These are phyloP conservation scores for Heterobasidion parviporum DNA, from an alignment of 1,284 basidiomycete species.

Conservation along the genomic window DNA sequence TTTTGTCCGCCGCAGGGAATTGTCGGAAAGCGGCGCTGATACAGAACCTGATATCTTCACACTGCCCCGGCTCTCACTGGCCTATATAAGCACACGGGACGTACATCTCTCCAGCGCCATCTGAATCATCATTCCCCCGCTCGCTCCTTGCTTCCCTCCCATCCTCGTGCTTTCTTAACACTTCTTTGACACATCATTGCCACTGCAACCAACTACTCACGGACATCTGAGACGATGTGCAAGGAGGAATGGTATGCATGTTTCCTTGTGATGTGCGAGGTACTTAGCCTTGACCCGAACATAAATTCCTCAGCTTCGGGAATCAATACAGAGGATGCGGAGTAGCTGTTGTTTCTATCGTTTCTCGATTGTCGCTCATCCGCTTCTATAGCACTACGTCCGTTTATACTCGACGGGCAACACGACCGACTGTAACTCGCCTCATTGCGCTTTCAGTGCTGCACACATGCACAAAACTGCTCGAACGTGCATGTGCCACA, in stretches of 20 bases:
- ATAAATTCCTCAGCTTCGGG: conserved; percentile 33
- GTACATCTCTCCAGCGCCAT: neutral
- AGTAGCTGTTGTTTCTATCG: too few species aligned
- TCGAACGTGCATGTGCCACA: conserved; percentile 24
- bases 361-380: too few species aligned
- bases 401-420: conserved; percentile 38
- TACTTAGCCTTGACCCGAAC: neutral
- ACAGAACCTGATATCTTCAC: neutral
- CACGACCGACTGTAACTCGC: conserved; percentile 32
- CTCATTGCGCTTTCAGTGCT: conserved; percentile 32
- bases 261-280: too few species aligned
- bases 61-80: neutral
- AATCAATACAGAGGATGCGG: conserved; percentile 59
- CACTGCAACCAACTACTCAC: neutral
- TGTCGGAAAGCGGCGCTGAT: neutral
- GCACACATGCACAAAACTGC: conserved; percentile 37
- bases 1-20: neutral
- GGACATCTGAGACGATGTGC: neutral
- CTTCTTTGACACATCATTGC: neutral
- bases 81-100: neutral
- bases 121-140: neutral
- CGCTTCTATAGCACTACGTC: conserved; percentile 39
- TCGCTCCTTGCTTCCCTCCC: neutral
- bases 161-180: neutral
- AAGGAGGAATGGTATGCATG: too few species aligned